Conservation (phyloP, 2,329 filamentous ascomycete species). For the Didymella exigua region DNA sequence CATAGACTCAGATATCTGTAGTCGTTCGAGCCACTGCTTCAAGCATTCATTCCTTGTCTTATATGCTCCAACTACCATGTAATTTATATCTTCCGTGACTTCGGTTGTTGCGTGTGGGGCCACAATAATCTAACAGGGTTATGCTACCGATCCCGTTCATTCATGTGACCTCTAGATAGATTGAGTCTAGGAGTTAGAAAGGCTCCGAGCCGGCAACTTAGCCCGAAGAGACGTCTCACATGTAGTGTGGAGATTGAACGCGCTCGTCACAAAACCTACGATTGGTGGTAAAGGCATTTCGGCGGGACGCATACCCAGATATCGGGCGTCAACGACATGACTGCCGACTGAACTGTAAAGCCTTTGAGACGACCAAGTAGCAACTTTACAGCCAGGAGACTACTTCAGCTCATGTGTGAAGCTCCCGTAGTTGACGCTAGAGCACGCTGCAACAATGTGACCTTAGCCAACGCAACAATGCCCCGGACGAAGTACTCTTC, state of each 20-base stretch:
- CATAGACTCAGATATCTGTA: background rate
- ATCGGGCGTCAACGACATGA: background rate
- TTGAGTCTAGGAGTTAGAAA: background rate
- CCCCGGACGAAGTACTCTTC: background rate
- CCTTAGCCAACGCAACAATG: too few species aligned
- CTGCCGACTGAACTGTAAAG: background rate
- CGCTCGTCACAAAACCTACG: too few species aligned
- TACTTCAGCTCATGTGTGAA: background rate
- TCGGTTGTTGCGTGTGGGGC: background rate
- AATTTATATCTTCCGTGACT: background rate
- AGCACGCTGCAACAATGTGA: too few species aligned
- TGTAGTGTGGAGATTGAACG: background rate
- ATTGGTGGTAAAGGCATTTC: background rate
- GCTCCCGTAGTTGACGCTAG: background rate
- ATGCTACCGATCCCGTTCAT: background rate
- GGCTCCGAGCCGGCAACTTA: background rate
- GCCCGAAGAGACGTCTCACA: background rate
- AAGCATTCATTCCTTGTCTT: background rate
- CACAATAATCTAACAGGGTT: background rate
- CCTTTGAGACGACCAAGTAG: background rate
- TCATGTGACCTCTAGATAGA: conserved; percentile 10
- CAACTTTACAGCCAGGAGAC: background rate
- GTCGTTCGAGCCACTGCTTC: background rate
- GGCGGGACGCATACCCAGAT: background rate
- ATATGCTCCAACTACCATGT: background rate